phyloP scores from a whole-genome alignment of 2,329 filamentous ascomycete species.

The Paraphaeosphaeria minitans region DNA sequence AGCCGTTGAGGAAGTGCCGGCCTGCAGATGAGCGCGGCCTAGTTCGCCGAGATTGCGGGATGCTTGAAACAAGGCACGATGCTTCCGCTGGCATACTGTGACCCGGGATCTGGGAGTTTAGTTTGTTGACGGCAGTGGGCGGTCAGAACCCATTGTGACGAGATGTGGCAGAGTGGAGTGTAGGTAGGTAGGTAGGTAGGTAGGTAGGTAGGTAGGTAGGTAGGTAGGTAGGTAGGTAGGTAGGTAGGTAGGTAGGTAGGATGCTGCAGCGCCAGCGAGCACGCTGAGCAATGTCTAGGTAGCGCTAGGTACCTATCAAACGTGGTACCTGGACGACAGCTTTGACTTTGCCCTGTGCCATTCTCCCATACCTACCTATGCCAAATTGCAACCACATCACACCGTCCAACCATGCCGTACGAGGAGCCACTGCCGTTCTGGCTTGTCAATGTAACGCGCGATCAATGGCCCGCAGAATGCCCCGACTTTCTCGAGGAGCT shows the following conservation, averaged over 20 bases:
- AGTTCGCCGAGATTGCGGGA: conserved; percentile 16
- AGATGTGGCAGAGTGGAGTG: background rate
- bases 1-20: conserved; percentile 6
- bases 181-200: too few relatives aligned
- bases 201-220: too few relatives aligned
- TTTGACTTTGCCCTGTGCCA: background rate
- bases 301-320: background rate
- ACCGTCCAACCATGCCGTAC: conserved; percentile 27
- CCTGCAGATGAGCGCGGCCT: conserved; percentile 4
- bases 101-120: background rate
- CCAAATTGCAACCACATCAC: background rate
- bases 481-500: conserved; percentile 71
- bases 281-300: background rate
- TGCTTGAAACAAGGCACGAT: conserved; percentile 8
- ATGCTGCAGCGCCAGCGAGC: conserved; percentile 3
- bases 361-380: background rate
- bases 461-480: conserved; percentile 68
- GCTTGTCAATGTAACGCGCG: conserved; percentile 76
- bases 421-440: conserved; percentile 67
- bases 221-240: too few relatives aligned
- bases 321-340: too few relatives aligned
- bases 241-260: too few relatives aligned
- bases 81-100: background rate
- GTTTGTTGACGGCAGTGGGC: background rate
- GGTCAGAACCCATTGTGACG: conserved; percentile 1